Conservation (phyloP, 148 eudicot species). For the Pharnaceum exiguum region DNA sequence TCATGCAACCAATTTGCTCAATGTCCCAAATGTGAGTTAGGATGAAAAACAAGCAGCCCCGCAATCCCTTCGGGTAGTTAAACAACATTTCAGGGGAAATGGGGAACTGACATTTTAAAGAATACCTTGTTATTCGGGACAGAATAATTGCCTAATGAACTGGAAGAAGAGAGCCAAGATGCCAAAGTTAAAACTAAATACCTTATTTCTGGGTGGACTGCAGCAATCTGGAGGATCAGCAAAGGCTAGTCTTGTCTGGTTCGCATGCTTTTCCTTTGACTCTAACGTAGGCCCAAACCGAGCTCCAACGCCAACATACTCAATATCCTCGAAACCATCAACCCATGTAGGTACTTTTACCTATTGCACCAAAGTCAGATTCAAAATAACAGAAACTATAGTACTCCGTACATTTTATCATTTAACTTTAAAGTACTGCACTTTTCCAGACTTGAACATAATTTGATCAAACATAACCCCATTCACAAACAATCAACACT, state of each 20-base stretch:
- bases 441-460: too few species aligned
- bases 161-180: conserved; percentile 1
- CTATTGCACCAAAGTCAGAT: conserved; percentile 25
- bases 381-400: conserved; percentile 2
- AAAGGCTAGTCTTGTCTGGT: conserved; percentile 57
- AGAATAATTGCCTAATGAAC: too few species aligned
- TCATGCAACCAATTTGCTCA: background rate
- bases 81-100: background rate
- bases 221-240: conserved; percentile 98
- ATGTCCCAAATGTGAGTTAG: too few species aligned
- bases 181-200: conserved; percentile 24
- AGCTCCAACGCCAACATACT: conserved; percentile 96
- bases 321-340: conserved; percentile 51
- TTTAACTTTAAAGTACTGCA: too few species aligned
- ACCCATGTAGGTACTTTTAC: conserved; percentile 83
- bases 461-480: too few species aligned
- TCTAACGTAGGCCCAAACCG: conserved; percentile 96
- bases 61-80: conserved; percentile 5
- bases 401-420: too few species aligned
- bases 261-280: conserved; percentile 91
- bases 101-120: too few species aligned
- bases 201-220: conserved; percentile 77
- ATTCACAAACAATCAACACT: too few species aligned
- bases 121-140: too few species aligned
- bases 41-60: too few species aligned